Evolutionary conservation across 225 moss, liverwort and hornwort genomes (phyloP), one percentile per base, ranked within the genome.

Genomic region (Sphagnum contortum): DNA sequence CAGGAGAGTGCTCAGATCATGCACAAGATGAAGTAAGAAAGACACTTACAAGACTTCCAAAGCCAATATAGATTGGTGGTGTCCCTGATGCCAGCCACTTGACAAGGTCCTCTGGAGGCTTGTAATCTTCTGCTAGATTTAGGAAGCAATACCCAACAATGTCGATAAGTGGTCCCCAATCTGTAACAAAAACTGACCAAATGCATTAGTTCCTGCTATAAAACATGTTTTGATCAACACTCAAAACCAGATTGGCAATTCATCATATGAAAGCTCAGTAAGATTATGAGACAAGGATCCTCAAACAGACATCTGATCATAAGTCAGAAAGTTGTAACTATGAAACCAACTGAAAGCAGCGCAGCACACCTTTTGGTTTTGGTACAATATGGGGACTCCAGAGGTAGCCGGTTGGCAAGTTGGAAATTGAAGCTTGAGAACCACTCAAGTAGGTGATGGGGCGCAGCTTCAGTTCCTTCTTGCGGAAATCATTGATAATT

Each of bases 341-440:
- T 29, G 29, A 29, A 29, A 29, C 29, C 29, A 29, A 29, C 29
- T 50, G 13, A 50, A 5, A 12, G 4, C 5, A 61, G n/a, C 3
- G 45, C 2, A 48, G 50, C 67, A 49, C 72, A 92, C 95, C 95
- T 71, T 73, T 73, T 48, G 96, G 96, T 80, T 93, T 98, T 45
- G 92, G 87, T 59, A 98, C 96, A 69, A 98, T 88, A 75, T 93
- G 92, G 50, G 96, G 96, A 87, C 96, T 98, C 96, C 92, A 98
- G 63, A 98, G 55, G 59, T 98, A 92, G 47, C 92, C 92, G 62
- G 92, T 98, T 54, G 92, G 96, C 48, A 93, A 69, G 11, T 86
- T 73, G 44, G 88, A 67, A 70, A 98, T 77, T 5, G 92, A 92
- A 11, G 92, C 96, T 79, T 98, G 96, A 57, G 92, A 91, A 64